Conservation (phyloP, 139 green algal genomes). For the Mychonastes homosphaera region DNA sequence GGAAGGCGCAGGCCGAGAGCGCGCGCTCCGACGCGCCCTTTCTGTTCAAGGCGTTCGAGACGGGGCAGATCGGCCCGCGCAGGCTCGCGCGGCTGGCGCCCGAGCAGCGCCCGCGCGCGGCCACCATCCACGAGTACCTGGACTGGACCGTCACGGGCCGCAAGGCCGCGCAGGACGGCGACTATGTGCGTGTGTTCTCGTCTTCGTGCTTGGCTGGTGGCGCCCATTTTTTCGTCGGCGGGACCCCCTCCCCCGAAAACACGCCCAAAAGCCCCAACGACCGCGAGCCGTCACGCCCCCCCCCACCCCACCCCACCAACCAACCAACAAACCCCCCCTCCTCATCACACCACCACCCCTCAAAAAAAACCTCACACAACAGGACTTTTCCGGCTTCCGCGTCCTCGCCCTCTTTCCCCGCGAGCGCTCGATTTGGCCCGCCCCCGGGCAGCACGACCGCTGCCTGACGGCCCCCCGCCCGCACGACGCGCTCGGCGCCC, state of each 20-base stretch:
- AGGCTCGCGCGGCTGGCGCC: constrained; percentile 48
- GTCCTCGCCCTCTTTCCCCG: constrained; percentile 63
- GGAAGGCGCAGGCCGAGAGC: constrained; percentile 13
- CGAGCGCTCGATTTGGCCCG: constrained; percentile 51
- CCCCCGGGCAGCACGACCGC: constrained; percentile 39
- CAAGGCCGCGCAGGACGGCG: constrained; percentile 41
- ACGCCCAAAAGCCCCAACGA: no score
- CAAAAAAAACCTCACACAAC: constrained; percentile 1
- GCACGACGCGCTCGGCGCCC: constrained; percentile 36
- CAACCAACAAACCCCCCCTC: no score
- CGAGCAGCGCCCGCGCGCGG: constrained; percentile 44
- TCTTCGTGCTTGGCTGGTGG: not conserved
- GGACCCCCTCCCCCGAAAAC: no score
- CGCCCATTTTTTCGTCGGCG: no score
- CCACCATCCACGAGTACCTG: constrained; percentile 92
- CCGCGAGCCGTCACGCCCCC: no score
- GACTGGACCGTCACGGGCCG: constrained; percentile 84
- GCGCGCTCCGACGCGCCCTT: constrained; percentile 65
- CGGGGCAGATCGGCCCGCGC: constrained; percentile 56
- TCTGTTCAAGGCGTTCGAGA: constrained; percentile 87
- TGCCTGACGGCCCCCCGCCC: constrained; percentile 27
- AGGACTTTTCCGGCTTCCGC: constrained; percentile 87
- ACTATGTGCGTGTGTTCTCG: constrained; percentile 32
- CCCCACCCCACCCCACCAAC: no score
- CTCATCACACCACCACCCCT: not conserved